A percentile compares a stretch with the other conserved stretches of the same genome.
Conservation (phyloP, 768 basidiomycete genomes). For the Rhodosporidiobolus odoratus region DNA sequence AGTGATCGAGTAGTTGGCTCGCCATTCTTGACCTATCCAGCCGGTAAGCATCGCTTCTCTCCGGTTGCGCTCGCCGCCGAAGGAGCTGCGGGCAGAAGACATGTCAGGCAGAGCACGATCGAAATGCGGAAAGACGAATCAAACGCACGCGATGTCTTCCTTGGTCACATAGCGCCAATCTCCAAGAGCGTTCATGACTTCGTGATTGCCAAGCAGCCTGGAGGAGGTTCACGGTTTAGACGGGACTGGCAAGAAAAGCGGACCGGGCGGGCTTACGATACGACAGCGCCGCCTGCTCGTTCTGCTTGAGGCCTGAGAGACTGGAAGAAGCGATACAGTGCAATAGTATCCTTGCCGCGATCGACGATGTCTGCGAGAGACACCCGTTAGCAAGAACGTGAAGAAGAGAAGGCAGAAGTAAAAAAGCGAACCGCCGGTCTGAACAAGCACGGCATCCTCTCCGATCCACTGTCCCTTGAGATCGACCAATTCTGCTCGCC, state of each 20-base stretch:
- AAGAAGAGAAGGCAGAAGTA: neutral
- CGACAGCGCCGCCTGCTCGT: conserved; percentile 62
- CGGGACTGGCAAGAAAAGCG: neutral
- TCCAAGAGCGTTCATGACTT: conserved; percentile 69
- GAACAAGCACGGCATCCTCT: conserved; percentile 76
- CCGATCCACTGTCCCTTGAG: conserved; percentile 72
- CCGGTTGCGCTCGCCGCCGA: conserved; percentile 31
- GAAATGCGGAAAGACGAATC: neutral
- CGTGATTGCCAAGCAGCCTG: conserved; percentile 81
- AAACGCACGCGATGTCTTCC: conserved; percentile 13
- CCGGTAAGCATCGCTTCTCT: conserved; percentile 34
- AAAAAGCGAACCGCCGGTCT: conserved; percentile 68
- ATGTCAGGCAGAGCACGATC: neutral
- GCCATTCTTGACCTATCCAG: conserved; percentile 52
- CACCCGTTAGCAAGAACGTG: neutral
- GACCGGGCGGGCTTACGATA: conserved; percentile 48
- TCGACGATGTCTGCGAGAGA: conserved; percentile 37
- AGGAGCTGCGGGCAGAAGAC: neutral
- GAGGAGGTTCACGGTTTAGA: neutral
- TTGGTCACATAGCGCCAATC: conserved; percentile 38
- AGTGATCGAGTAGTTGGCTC: conserved; percentile 73
- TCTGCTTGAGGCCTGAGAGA: conserved; percentile 68
- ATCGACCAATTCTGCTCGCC: conserved; percentile 73
- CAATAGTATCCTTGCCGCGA: conserved; percentile 85
- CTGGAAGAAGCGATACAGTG: conserved; percentile 79